phyloP scores from a whole-genome alignment of 2,329 filamentous ascomycete genomes.

The Xylariomycetidae sp. region DNA sequence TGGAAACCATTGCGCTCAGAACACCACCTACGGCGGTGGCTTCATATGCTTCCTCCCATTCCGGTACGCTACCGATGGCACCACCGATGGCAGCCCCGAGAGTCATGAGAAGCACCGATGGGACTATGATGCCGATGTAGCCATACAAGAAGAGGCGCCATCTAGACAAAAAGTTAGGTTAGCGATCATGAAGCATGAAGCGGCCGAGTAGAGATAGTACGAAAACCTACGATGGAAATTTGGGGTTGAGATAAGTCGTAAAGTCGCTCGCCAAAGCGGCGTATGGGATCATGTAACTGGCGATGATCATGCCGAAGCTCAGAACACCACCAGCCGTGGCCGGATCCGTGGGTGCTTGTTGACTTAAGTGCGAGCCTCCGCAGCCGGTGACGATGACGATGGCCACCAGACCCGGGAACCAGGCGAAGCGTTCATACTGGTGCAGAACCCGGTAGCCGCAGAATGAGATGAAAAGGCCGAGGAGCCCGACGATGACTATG shows the following conservation, averaged over 20 bases:
- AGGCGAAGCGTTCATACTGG: slow-evolving; percentile 54
- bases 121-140: slow-evolving; percentile 42
- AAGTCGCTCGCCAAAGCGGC: slow-evolving; percentile 55
- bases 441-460: slow-evolving; percentile 55
- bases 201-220: too few species aligned
- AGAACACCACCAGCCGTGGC: slow-evolving; percentile 43
- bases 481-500: slow-evolving; percentile 55
- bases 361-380: slow-evolving; percentile 43
- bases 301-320: slow-evolving; percentile 56
- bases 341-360: slow-evolving; percentile 40
- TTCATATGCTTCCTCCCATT: slow-evolving; percentile 51
- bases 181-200: neutral
- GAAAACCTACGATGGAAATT: slow-evolving; percentile 44
- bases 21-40: slow-evolving; percentile 53
- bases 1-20: slow-evolving; percentile 53
- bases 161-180: slow-evolving; percentile 13
- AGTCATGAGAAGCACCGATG: slow-evolving; percentile 55
- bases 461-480: slow-evolving; percentile 57
- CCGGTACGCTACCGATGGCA: slow-evolving; percentile 47
- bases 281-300: slow-evolving; percentile 61
- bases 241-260: slow-evolving; percentile 56
- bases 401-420: slow-evolving; percentile 50
- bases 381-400: slow-evolving; percentile 51
- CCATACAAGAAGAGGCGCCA: slow-evolving; percentile 48
- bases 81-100: slow-evolving; percentile 62